Evolutionary conservation across 371 early-diverging fungal species (phyloP).

Genomic region (Lichtheimia hyalospora): DNA sequence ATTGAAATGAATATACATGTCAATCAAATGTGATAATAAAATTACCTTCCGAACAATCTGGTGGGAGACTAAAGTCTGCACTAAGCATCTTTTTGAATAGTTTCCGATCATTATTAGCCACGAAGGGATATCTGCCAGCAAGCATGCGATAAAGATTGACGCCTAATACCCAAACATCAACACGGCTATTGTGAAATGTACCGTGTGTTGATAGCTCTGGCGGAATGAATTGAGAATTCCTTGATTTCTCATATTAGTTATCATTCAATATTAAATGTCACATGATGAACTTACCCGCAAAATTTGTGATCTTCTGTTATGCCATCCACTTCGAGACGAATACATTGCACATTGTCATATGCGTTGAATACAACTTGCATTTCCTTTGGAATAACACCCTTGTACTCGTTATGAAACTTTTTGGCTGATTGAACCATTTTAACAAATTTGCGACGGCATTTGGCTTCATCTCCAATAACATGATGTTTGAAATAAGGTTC

Average conservation of each 20-base stretch:
- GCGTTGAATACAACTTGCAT: constrained; percentile 7
- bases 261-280: not conserved
- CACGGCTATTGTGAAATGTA: constrained; percentile 10
- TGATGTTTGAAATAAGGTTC: not conserved
- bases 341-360: constrained; percentile 15
- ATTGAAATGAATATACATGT: not conserved
- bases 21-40: no score
- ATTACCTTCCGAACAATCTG: constrained; percentile 30
- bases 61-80: constrained; percentile 32
- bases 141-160: constrained; percentile 45
- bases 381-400: not conserved
- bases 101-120: constrained; percentile 22
- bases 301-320: constrained; percentile 16
- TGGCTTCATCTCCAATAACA: constrained; percentile 17
- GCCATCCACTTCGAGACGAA: constrained; percentile 13
- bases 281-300: constrained; percentile 16
- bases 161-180: constrained; percentile 44
- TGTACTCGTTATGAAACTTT: constrained; percentile 8
- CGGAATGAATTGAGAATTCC: constrained; percentile 42
- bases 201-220: constrained; percentile 28
- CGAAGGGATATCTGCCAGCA: constrained; percentile 40
- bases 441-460: constrained; percentile 22
- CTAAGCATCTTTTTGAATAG: constrained; percentile 38
- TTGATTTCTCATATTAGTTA: not conserved
- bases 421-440: constrained; percentile 22